Conservation (phyloP, 1,284 basidiomycete genomes). For the Puccinia horiana region DNA sequence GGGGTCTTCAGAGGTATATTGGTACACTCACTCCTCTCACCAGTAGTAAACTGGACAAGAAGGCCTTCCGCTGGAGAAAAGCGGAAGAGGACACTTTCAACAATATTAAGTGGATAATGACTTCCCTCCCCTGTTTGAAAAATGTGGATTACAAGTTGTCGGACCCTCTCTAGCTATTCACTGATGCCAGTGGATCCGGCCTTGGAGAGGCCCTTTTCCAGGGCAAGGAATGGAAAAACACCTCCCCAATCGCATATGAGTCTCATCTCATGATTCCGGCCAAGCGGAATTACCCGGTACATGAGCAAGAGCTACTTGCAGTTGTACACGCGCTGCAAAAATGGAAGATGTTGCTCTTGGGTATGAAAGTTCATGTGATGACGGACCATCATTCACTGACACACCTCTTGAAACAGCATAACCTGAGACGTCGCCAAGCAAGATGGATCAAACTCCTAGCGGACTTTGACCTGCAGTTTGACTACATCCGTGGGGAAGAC, state of each 20-base stretch:
- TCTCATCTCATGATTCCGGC: too few relatives aligned
- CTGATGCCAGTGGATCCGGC: constrained; percentile 35
- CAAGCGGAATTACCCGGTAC: too few relatives aligned
- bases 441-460: constrained; percentile 60
- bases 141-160: constrained; percentile 56
- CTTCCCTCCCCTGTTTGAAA: constrained; percentile 54
- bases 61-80: not conserved
- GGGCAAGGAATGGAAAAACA: not conserved
- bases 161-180: constrained; percentile 48
- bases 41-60: too few relatives aligned
- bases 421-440: constrained; percentile 58
- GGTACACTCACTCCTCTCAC: too few relatives aligned
- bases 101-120: constrained; percentile 58
- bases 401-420: constrained; percentile 56
- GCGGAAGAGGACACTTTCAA: constrained; percentile 55
- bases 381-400: too few relatives aligned
- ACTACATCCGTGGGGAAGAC: constrained; percentile 59
- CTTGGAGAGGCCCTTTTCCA: not conserved
- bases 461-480: constrained; percentile 56
- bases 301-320: too few relatives aligned
- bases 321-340: too few relatives aligned
- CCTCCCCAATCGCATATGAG: too few relatives aligned
- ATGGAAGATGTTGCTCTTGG: too few relatives aligned
- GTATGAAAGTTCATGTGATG: too few relatives aligned
- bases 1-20: too few relatives aligned